phyloP scores from a whole-genome alignment of 2,329 filamentous ascomycete species.

The Aspergillus unguis region DNA sequence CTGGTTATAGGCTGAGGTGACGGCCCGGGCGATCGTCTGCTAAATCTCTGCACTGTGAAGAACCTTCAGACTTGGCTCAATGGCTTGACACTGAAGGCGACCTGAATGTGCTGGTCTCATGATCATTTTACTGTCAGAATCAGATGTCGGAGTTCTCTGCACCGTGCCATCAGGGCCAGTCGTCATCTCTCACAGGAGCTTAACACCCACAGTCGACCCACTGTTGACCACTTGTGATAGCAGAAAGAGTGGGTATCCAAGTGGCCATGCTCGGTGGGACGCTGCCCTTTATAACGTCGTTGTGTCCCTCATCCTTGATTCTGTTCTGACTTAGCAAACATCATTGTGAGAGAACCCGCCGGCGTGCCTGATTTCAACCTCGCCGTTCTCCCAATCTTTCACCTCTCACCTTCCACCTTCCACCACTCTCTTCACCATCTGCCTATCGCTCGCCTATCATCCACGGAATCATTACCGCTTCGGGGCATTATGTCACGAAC shows the following conservation, averaged over 20 bases:
- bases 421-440: constrained; percentile 7
- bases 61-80: neutral
- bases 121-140: neutral
- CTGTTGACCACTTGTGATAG: constrained; percentile 26
- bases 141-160: neutral
- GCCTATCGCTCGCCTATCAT: neutral
- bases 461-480: constrained; percentile 9
- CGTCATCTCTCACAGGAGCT: constrained; percentile 16
- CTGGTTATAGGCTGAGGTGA: constrained; percentile 14
- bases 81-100: neutral
- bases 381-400: neutral
- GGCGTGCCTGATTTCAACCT: neutral
- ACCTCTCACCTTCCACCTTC: neutral
- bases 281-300: constrained; percentile 35
- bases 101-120: neutral
- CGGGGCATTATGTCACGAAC: constrained; percentile 32
- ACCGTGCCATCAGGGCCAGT: constrained; percentile 13
- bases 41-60: neutral
- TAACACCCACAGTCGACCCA: constrained; percentile 35
- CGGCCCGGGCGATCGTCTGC: constrained; percentile 12
- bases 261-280: constrained; percentile 27
- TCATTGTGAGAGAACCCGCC: constrained; percentile 12
- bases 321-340: constrained; percentile 12
- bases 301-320: constrained; percentile 22
- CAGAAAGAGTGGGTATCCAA: constrained; percentile 32